Evolutionary conservation across 768 basidiomycete genomes (phyloP).

Genomic region (Boletales sp.): DNA sequence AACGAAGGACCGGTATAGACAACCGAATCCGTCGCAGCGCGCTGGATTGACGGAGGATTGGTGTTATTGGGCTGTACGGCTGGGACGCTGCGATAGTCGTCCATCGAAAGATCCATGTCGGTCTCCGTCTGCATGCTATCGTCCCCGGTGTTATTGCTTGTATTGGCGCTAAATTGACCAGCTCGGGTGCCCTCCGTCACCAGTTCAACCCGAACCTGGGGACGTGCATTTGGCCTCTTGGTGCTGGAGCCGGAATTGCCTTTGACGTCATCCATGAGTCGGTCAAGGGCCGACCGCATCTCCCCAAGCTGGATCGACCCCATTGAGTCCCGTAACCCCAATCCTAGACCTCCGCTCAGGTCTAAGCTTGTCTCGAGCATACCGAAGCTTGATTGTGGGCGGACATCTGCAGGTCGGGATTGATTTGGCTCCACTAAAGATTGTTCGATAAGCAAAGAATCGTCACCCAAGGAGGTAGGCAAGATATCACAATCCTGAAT

Average conservation of each 20-base stretch:
- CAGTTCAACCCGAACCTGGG: conserved; percentile 24
- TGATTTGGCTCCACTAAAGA: conserved; percentile 4
- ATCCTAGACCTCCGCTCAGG: conserved; percentile 19
- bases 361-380: conserved; percentile 24
- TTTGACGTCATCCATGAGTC: conserved; percentile 66
- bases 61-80: conserved; percentile 5
- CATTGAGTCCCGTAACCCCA: conserved; percentile 36
- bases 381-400: conserved; percentile 11
- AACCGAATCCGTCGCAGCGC: conserved; percentile 51
- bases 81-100: conserved; percentile 21
- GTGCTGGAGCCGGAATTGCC: conserved; percentile 24
- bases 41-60: conserved; percentile 36
- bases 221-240: conserved; percentile 10
- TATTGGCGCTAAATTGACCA: conserved; percentile 32
- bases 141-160: conserved; percentile 29
- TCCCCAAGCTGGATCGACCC: conserved; percentile 59
- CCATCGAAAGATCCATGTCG: conserved; percentile 29
- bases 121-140: conserved; percentile 31
- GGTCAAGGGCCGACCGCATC: conserved; percentile 69
- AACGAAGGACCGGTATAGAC: conserved; percentile 29
- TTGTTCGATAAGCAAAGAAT: not conserved
- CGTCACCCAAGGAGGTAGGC: not conserved
- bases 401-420: conserved; percentile 6
- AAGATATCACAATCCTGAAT: not conserved
- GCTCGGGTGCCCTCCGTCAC: conserved; percentile 33